Base-by-base conservation (phyloP, 306 rosid species). In the Amphicarpaea edgeworthii region DNA sequence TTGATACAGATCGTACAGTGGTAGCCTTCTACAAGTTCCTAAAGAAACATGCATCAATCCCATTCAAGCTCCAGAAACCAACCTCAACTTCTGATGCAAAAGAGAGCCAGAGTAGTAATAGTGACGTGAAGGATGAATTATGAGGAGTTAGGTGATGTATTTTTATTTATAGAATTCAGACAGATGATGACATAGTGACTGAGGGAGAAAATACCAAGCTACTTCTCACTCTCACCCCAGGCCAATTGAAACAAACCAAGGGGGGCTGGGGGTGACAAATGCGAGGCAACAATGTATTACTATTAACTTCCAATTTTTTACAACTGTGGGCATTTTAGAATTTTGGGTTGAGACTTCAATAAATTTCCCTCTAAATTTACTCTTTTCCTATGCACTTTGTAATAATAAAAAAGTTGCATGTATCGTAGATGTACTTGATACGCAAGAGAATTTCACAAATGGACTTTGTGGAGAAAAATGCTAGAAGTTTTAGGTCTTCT, bases 1-100 rank as follows among this genome's bases (percentile, higher is more conserved):
- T 96, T 34, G 99, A 96, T 43, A 43, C 85, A 32, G 99, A 96
- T 68, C 97, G 99, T 5, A 89, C 99, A 0, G 99, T 92, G 75
- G 96, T 90, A 69, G 99, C 98, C n/a, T 86, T 96, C 15, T 96
- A 96, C 72, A 96, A 96, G 78, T 96, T 96, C 85, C 79, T 96
- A 57, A 96, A 91, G 85, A 91, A 96, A 76, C 80, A 96, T 77
- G 98, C 99, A 68, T 88, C 99, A 34, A 87, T 96, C 81, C 98
- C 98, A n/a, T 92, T 96, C 87, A 96, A 92, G 91, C 93, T 96
- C 79, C 86, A 92, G 86, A 90, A 96, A 81, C 93, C 97, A 70
- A 77, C 86, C 76, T 72, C 90, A 59, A 10, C 89, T 59, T 66
- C 93, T 49, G 90, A 80, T 75, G 62, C 45, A 50, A 81, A 69